Evolutionary conservation across 106 monocot genomes (phyloP).

Genomic region (Alisma plantagoaquatica): DNA sequence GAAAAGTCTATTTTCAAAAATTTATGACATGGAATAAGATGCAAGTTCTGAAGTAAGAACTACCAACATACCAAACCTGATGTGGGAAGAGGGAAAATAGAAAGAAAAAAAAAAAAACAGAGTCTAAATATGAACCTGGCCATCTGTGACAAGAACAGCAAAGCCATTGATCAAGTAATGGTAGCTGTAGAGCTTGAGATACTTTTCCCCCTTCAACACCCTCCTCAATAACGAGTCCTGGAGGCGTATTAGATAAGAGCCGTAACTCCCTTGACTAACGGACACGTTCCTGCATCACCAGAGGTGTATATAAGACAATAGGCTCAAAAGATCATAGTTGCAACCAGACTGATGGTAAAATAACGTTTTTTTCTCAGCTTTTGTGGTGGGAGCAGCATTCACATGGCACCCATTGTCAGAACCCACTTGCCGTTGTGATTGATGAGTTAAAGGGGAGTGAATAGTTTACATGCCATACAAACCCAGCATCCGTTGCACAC

Average conservation of each 20-base stretch:
- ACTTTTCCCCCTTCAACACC: constrained; percentile 54
- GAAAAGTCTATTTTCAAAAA: no score
- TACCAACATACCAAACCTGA: no score
- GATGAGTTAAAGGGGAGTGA: no score
- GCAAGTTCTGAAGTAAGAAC: no score
- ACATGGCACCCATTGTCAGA: no score
- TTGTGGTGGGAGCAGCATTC: neutral
- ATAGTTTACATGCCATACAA: no score
- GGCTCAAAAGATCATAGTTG: neutral
- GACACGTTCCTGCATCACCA: constrained; percentile 42
- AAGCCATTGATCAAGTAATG: constrained; percentile 89
- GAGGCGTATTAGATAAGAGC: constrained; percentile 46
- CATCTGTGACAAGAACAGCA: constrained; percentile 70
- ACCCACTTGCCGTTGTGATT: no score
- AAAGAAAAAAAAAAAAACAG: neutral
- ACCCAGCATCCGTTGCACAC: no score
- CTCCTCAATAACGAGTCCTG: constrained; percentile 73
- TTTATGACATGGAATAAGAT: no score
- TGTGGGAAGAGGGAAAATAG: neutral
- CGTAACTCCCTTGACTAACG: constrained; percentile 31
- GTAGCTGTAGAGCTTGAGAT: constrained; percentile 88
- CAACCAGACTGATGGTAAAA: neutral
- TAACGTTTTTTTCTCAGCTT: no score
- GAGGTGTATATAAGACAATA: neutral
- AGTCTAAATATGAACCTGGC: constrained; percentile 41